Evolutionary conservation across 306 rosid genomes (phyloP).

Genomic region (Trifolium dubium): DNA sequence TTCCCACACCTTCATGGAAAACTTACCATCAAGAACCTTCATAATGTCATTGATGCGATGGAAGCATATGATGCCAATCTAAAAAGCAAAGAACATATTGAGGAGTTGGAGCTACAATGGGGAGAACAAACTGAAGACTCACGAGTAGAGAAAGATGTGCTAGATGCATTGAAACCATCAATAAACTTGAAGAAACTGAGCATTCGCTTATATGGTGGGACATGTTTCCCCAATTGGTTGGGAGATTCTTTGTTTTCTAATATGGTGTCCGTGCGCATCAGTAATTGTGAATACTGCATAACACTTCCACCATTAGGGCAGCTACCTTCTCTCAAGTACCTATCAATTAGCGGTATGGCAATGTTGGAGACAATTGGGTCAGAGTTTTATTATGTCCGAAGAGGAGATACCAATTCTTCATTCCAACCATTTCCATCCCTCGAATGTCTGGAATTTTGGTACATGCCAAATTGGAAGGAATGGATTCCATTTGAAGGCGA

Average conservation of each 20-base stretch:
- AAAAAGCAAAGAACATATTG: no score
- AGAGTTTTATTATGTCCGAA: background rate
- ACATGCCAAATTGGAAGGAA: constrained; percentile 4
- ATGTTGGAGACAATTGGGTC: background rate
- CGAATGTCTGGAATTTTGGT: background rate
- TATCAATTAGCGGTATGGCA: background rate
- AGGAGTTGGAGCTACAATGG: no score
- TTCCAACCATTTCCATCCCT: background rate
- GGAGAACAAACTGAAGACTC: background rate
- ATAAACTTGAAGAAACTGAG: background rate
- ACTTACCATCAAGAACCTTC: no score
- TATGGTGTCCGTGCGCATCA: background rate
- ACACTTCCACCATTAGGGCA: background rate
- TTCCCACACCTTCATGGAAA: no score
- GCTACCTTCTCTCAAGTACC: background rate
- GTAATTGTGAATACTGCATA: background rate
- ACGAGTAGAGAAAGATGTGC: background rate
- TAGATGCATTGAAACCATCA: background rate
- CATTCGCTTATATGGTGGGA: background rate
- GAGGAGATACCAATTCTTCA: background rate
- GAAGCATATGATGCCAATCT: no score
- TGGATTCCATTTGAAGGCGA: background rate
- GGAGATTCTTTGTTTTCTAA: background rate
- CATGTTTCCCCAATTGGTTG: background rate
- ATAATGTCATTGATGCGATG: no score